These are phyloP conservation scores for Exutisphaerella laricina DNA, from an alignment of 2,329 filamentous ascomycete species.

Conservation along the genomic window DNA sequence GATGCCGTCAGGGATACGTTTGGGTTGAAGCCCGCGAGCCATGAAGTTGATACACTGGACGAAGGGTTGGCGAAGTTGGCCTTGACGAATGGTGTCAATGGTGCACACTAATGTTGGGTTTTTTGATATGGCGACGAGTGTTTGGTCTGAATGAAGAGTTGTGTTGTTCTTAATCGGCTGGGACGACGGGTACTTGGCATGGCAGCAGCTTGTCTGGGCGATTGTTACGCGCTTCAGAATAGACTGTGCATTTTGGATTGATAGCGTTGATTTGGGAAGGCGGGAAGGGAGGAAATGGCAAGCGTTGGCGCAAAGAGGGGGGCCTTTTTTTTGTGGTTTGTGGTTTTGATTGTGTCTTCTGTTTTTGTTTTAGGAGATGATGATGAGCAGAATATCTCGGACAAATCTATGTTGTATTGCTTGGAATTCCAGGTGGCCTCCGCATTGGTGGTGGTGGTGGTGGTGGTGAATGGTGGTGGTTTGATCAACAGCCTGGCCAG, in stretches of 20 bases:
- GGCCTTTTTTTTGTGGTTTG: background rate
- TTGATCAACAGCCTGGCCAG: too few relatives aligned
- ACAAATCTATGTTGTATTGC: too few relatives aligned
- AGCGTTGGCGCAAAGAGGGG: too few relatives aligned
- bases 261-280: background rate
- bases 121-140: background rate
- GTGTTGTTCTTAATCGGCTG: background rate
- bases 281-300: background rate
- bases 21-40: slow-evolving; percentile 32
- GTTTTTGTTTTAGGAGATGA: too few relatives aligned
- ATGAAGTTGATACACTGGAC: slow-evolving; percentile 1
- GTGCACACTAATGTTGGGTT: background rate
- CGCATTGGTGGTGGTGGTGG: too few relatives aligned
- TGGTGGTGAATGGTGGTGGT: too few relatives aligned
- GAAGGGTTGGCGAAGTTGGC: background rate
- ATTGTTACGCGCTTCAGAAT: background rate
- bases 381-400: too few relatives aligned
- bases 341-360: too few relatives aligned
- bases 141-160: background rate
- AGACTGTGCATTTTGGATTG: background rate
- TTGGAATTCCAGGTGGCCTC: too few relatives aligned
- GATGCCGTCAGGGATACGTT: slow-evolving; percentile 63
- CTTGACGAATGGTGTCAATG: background rate
- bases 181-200: background rate
- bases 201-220: background rate